Percentiles rank a stretch among this genome's conserved stretches.
Conservation (phyloP, 116 monocot species). For the Trichopus zeylanicus region DNA sequence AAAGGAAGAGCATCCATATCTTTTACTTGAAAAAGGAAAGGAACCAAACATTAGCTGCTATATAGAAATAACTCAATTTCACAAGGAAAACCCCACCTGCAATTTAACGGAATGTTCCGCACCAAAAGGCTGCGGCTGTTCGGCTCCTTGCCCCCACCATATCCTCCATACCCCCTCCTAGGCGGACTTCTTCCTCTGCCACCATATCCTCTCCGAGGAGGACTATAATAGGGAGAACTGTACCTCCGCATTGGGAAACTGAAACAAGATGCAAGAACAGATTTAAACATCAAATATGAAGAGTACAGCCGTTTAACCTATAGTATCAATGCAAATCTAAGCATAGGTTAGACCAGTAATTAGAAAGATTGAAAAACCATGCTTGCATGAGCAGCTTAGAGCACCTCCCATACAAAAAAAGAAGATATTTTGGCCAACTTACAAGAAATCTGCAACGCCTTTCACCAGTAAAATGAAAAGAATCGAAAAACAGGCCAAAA, state of each 20-base stretch:
- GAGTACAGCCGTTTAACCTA: not conserved
- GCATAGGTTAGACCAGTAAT: too few relatives aligned
- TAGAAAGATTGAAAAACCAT: too few relatives aligned
- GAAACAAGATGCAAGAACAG: not conserved
- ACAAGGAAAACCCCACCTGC: conserved; percentile 39
- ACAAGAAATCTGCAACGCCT: too few relatives aligned
- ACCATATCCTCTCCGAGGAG: conserved; percentile 56
- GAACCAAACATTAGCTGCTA: too few relatives aligned
- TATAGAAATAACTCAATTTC: not conserved
- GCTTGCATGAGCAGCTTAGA: too few relatives aligned
- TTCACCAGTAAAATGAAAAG: too few relatives aligned
- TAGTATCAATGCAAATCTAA: too few relatives aligned
- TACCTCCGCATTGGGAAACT: conserved; percentile 59
- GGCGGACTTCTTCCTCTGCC: conserved; percentile 42
- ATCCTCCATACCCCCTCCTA: conserved; percentile 67
- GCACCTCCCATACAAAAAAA: too few relatives aligned
- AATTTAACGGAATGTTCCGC: conserved; percentile 80
- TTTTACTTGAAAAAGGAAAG: not conserved
- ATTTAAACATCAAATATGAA: not conserved
- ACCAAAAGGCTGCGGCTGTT: conserved; percentile 73
- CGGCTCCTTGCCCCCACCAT: conserved; percentile 51
- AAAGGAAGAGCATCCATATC: not conserved
- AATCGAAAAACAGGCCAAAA: too few relatives aligned
- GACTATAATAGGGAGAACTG: conserved; percentile 79
- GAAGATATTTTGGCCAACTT: too few relatives aligned